Evolutionary conservation across 208 protist species (phyloP).

Genomic region (Blastocrithidia nonstop): DNA sequence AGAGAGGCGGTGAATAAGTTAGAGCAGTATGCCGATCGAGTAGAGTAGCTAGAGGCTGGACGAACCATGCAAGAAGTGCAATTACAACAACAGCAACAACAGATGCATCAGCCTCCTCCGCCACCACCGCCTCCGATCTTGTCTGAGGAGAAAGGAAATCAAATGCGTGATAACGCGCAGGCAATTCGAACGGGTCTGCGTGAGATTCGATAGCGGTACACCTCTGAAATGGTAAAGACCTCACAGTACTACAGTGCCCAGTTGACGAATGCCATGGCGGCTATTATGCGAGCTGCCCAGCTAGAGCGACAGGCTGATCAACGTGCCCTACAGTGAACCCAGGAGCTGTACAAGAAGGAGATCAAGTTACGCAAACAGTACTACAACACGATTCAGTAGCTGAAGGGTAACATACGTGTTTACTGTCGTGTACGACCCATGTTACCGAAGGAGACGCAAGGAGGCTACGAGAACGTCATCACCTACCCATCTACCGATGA

Average conservation of each 20-base stretch:
- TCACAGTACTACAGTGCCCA: conserved; percentile 44
- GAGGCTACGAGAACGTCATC: conserved; percentile 64
- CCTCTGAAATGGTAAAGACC: conserved; percentile 47
- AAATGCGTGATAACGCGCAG: conserved; percentile 52
- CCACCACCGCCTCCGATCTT: not conserved
- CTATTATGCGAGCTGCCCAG: conserved; percentile 54
- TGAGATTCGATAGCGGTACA: conserved; percentile 49
- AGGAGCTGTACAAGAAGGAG: conserved; percentile 84
- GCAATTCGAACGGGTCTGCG: conserved; percentile 38
- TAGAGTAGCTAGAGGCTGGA: conserved; percentile 39
- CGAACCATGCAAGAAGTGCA: conserved; percentile 3
- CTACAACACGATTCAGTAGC: conserved; percentile 87
- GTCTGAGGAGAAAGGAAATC: conserved; percentile 9
- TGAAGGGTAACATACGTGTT: conserved; percentile 90
- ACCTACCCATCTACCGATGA: conserved; percentile 64
- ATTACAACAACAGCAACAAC: conserved; percentile 10
- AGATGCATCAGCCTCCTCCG: conserved; percentile 15
- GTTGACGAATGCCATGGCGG: conserved; percentile 49
- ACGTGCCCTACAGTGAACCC: conserved; percentile 71
- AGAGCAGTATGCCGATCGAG: conserved; percentile 43
- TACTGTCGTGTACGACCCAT: conserved; percentile 87
- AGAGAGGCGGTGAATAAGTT: conserved; percentile 48
- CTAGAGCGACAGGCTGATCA: conserved; percentile 52
- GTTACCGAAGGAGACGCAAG: conserved; percentile 56
- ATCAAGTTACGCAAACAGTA: conserved; percentile 87